phyloP scores from a whole-genome alignment of 495 filamentous ascomycete genomes.

The Wilcoxina mikolae region DNA sequence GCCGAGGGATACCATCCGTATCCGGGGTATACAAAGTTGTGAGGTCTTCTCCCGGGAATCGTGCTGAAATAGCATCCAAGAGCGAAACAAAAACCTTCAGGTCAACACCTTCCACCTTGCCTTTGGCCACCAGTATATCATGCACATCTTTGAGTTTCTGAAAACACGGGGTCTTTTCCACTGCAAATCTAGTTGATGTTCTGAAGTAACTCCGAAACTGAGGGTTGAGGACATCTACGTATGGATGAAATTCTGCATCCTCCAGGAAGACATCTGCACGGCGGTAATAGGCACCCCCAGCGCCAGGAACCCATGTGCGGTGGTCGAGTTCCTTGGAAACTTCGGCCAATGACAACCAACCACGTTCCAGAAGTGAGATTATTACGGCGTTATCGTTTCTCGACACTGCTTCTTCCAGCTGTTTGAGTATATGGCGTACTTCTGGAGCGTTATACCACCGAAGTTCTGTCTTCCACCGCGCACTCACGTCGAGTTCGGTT shows the following conservation, averaged over 20 bases:
- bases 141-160: slow-evolving; percentile 22
- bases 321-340: slow-evolving; percentile 3
- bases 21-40: slow-evolving; percentile 20
- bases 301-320: slow-evolving; percentile 18
- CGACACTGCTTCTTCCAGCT: background rate
- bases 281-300: slow-evolving; percentile 5
- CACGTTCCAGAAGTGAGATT: background rate
- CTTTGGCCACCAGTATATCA: background rate
- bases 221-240: background rate
- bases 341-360: background rate
- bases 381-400: background rate
- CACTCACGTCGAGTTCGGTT: background rate
- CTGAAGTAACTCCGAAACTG: background rate
- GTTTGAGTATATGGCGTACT: background rate
- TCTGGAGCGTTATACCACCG: background rate
- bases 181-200: too few species aligned
- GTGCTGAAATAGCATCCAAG: slow-evolving; percentile 13
- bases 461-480: slow-evolving; percentile 2
- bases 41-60: slow-evolving; percentile 7
- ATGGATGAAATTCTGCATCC: background rate
- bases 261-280: slow-evolving; percentile 14
- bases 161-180: too few species aligned
- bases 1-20: slow-evolving; percentile 7
- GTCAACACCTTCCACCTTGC: background rate
- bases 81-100: slow-evolving; percentile 17